Evolutionary conservation across 2,329 filamentous ascomycete species (phyloP).

Genomic region (Venturia nashicola): DNA sequence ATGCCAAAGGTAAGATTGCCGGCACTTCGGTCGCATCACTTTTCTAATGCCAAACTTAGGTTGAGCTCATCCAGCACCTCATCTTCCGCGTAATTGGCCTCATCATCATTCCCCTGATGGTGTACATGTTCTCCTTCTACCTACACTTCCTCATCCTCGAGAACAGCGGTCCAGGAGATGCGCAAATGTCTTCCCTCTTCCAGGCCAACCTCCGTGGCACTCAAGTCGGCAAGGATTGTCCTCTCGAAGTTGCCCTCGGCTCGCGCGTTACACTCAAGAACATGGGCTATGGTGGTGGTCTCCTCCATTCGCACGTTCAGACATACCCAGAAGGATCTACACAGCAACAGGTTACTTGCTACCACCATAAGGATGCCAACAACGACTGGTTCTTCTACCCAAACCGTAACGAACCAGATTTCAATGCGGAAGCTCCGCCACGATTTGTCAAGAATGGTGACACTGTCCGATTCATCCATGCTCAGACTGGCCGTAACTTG

Average conservation of each 20-base stretch:
- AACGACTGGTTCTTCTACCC: conserved; percentile 99
- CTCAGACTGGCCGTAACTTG: conserved; percentile 90
- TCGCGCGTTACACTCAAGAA: conserved; percentile 93
- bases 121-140: conserved; percentile 94
- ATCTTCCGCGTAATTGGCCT: conserved; percentile 70
- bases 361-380: conserved; percentile 98
- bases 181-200: conserved; percentile 99
- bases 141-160: conserved; percentile 89
- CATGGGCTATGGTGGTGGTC: conserved; percentile 95
- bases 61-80: conserved; percentile 62
- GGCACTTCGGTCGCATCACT: conserved; percentile 8
- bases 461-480: conserved; percentile 77
- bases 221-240: conserved; percentile 87
- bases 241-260: conserved; percentile 79
- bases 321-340: conserved; percentile 86
- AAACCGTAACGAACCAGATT: conserved; percentile 66
- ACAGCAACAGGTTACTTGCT: conserved; percentile 97
- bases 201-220: conserved; percentile 92
- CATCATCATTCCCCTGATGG: conserved; percentile 75
- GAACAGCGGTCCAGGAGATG: conserved; percentile 88
- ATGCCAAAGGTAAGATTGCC: conserved; percentile 60
- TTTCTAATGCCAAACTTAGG: conserved; percentile 28
- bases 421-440: conserved; percentile 56
- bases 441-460: conserved; percentile 66
- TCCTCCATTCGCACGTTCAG: conserved; percentile 92